Evolutionary conservation across 306 rosid species (phyloP).

Genomic region (Potentilla sterilis): DNA sequence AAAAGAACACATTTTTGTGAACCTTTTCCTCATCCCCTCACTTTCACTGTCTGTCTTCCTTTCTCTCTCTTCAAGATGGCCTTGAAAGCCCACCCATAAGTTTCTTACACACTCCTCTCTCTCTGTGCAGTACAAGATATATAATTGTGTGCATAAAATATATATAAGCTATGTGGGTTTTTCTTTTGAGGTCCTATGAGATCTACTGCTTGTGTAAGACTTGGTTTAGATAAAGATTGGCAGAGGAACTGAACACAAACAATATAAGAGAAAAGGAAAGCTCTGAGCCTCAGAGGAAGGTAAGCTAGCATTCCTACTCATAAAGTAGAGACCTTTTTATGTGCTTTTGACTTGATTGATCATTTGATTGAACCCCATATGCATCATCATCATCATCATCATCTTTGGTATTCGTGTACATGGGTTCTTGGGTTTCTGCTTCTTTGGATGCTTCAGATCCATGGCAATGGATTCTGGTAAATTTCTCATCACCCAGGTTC

Average conservation of each 20-base stretch:
- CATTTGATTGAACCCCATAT: conserved; percentile 18
- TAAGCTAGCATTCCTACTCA: conserved; percentile 21
- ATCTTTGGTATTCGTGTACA: conserved; percentile 21
- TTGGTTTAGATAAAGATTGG: conserved; percentile 31
- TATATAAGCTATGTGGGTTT: conserved; percentile 20
- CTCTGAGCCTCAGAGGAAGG: neutral
- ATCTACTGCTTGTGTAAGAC: conserved; percentile 41
- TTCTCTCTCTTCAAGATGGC: conserved; percentile 51
- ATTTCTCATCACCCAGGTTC: conserved; percentile 9
- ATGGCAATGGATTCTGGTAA: conserved; percentile 20
- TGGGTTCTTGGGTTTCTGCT: conserved; percentile 3
- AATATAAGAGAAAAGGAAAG: conserved; percentile 12
- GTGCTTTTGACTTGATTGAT: conserved; percentile 20
- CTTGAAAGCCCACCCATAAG: conserved; percentile 28
- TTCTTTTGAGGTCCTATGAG: conserved; percentile 37
- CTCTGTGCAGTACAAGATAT: neutral
- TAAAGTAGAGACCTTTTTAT: conserved; percentile 10
- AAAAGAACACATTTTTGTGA: conserved; percentile 8
- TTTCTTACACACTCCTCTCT: conserved; percentile 7
- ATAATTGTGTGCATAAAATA: conserved; percentile 9
- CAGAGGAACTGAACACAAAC: conserved; percentile 23
- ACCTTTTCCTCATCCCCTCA: conserved; percentile 33
- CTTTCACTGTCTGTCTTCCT: conserved; percentile 7
- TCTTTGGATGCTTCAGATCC: conserved; percentile 44
- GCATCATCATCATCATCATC: conserved; percentile 12